A percentile compares a stretch with the other conserved stretches of the same genome.
Conservation (phyloP, 495 filamentous ascomycete genomes). For the Aspergillus cavernicola region DNA sequence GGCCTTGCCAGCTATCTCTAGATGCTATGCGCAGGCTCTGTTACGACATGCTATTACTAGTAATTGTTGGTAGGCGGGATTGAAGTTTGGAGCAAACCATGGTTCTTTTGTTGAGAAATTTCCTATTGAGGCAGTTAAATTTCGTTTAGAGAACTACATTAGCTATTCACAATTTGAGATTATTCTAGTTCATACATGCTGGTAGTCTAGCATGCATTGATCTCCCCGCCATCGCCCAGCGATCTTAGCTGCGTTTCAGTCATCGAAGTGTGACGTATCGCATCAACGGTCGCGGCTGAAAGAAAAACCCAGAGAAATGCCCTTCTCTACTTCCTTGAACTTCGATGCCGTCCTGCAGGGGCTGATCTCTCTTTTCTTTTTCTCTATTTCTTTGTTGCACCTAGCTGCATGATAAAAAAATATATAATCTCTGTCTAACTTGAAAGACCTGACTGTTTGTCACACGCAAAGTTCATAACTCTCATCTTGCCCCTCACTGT, state of each 20-base stretch:
- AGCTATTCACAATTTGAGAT: background rate
- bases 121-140: background rate
- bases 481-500: slow-evolving; percentile 8
- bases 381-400: background rate
- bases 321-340: slow-evolving; percentile 7
- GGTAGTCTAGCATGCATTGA: no score
- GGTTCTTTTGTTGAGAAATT: background rate
- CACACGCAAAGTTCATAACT: slow-evolving; percentile 1
- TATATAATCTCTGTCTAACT: background rate
- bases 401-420: background rate
- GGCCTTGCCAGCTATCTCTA: background rate
- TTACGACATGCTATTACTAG: background rate
- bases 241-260: slow-evolving; percentile 1
- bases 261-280: slow-evolving; percentile 1
- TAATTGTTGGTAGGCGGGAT: background rate
- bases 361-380: slow-evolving; percentile 9
- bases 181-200: no score
- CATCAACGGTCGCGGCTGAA: slow-evolving; percentile 8
- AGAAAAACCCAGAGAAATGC: background rate
- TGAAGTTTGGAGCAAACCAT: background rate
- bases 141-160: background rate
- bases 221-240: background rate
- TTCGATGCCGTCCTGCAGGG: slow-evolving; percentile 4
- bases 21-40: background rate
- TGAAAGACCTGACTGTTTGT: background rate